Evolutionary conservation across 2,329 filamentous ascomycete genomes (phyloP).

Genomic region (Thelonectria olida): DNA sequence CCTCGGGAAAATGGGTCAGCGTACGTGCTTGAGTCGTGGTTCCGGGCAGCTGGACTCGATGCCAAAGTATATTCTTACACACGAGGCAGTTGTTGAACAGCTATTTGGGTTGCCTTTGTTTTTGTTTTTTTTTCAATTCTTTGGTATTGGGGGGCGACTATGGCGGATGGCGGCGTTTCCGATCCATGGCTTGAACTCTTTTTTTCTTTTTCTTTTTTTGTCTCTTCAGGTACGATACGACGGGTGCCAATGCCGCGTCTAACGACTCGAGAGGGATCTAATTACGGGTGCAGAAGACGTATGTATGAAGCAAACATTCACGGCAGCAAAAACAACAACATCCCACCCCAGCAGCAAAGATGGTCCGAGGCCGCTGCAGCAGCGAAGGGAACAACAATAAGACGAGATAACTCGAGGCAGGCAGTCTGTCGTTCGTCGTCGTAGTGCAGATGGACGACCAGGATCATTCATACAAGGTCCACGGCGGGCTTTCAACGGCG

Average conservation of each 20-base stretch:
- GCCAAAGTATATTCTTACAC: no score
- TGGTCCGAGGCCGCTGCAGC: no score
- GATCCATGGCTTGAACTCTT: background rate
- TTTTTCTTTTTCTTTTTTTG: background rate
- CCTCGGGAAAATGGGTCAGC: slow-evolving; percentile 13
- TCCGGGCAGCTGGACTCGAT: background rate
- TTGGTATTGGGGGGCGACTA: background rate
- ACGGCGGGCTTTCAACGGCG: background rate
- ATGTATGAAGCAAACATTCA: no score
- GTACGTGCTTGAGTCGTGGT: background rate
- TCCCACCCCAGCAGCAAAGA: no score
- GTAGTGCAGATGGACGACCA: slow-evolving; percentile 6
- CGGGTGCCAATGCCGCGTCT: background rate
- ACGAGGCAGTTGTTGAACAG: background rate
- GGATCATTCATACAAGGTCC: slow-evolving; percentile 17
- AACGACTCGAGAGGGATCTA: background rate
- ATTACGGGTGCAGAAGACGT: no score
- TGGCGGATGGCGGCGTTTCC: background rate
- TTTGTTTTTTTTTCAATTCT: background rate
- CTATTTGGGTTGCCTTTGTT: background rate
- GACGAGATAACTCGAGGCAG: slow-evolving; percentile 11
- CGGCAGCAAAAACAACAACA: no score
- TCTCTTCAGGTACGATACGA: no score
- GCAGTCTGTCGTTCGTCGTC: slow-evolving; percentile 22
- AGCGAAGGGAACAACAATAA: background rate